Evolutionary conservation across 345 rosid species (phyloP).

Genomic region (Eucalyptus victrix): DNA sequence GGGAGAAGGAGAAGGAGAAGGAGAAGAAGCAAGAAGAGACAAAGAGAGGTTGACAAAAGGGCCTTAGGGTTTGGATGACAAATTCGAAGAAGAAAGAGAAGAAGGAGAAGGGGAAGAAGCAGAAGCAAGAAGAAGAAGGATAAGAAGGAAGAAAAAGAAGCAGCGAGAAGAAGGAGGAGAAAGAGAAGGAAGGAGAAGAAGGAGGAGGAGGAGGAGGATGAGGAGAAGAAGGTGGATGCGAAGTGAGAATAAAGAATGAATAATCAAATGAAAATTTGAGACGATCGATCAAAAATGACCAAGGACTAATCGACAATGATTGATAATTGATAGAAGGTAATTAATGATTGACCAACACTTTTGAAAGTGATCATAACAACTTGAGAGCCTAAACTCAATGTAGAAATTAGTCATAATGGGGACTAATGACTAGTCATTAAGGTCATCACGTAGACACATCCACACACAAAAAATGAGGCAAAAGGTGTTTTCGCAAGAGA

Average conservation of each 20-base stretch:
- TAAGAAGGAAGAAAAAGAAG: no score
- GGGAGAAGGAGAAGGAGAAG: no score
- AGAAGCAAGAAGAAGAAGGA: no score
- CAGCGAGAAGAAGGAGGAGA: accelerated
- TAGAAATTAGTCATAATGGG: not conserved
- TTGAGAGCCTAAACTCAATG: accelerated
- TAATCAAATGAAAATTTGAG: not conserved
- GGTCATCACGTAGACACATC: not conserved
- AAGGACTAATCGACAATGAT: not conserved
- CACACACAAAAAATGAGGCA: not conserved
- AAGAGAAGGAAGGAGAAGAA: accelerated
- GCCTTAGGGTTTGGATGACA: no score
- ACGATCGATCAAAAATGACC: not conserved
- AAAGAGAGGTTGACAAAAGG: no score
- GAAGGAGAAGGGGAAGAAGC: no score
- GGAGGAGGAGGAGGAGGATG: accelerated
- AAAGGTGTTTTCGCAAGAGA: not conserved
- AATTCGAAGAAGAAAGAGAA: no score
- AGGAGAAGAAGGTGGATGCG: no score
- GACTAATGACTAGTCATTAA: not conserved
- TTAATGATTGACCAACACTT: not conserved
- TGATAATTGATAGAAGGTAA: not conserved
- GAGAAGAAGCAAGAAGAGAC: no score
- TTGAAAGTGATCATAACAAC: not conserved
- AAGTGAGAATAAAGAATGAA: not conserved